Evolutionary conservation across 2,329 filamentous ascomycete genomes (phyloP).

Genomic region (Cladorrhinum sp.): DNA sequence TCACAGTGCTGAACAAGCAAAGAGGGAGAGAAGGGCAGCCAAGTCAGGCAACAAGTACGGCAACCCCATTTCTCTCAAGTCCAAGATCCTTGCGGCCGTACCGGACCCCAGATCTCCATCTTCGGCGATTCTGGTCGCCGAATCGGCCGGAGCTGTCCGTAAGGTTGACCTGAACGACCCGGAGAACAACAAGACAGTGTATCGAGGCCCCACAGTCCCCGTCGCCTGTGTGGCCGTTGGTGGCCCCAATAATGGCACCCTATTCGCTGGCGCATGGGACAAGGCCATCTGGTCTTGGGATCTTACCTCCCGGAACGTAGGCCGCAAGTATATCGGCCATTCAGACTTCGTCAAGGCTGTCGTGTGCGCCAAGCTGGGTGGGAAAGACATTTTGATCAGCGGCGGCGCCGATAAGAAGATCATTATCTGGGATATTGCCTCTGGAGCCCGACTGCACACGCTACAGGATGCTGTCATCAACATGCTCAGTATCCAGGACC

Average conservation of each 20-base stretch:
- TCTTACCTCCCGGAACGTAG: slow-evolving; percentile 51
- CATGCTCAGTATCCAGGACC: slow-evolving; percentile 76
- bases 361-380: slow-evolving; percentile 57
- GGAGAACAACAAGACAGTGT: slow-evolving; percentile 47
- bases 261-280: slow-evolving; percentile 94
- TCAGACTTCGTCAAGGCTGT: slow-evolving; percentile 89
- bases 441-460: slow-evolving; percentile 66
- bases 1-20: slow-evolving; percentile 48
- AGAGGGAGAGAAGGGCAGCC: slow-evolving; percentile 59
- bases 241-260: slow-evolving; percentile 47
- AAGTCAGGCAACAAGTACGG: slow-evolving; percentile 77
- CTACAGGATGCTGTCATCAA: slow-evolving; percentile 69
- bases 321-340: slow-evolving; percentile 70
- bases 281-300: slow-evolving; percentile 88
- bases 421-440: slow-evolving; percentile 75
- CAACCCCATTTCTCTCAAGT: slow-evolving; percentile 73
- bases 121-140: slow-evolving; percentile 70
- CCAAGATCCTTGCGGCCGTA: slow-evolving; percentile 77
- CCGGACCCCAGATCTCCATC: slow-evolving; percentile 61
- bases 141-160: slow-evolving; percentile 79
- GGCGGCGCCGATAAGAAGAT: slow-evolving; percentile 77
- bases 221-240: slow-evolving; percentile 73
- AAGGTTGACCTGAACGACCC: slow-evolving; percentile 63
- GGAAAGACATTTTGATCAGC: slow-evolving; percentile 64
- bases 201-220: slow-evolving; percentile 74